phyloP scores from a whole-genome alignment of 768 basidiomycete species.

The Lactarius vividus region DNA sequence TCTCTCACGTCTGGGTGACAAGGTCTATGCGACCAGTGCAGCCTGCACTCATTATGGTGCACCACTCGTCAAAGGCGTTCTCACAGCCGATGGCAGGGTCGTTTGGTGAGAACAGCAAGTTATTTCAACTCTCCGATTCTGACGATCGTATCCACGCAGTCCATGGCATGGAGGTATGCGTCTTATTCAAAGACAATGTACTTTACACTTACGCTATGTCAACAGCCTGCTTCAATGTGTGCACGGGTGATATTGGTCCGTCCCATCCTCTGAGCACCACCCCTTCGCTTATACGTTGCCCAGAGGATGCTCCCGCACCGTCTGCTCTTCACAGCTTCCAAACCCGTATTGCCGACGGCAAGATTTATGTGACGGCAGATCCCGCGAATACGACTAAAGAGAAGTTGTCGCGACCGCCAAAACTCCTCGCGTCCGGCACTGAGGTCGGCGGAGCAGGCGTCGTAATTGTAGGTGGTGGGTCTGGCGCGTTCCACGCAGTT shows the following conservation, averaged over 20 bases:
- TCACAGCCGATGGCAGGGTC: slow-evolving; percentile 74
- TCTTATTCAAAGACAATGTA: not conserved
- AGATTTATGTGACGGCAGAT: slow-evolving; percentile 77
- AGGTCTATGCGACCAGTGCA: slow-evolving; percentile 75
- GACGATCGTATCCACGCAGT: slow-evolving; percentile 38
- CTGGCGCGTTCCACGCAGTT: slow-evolving; percentile 70
- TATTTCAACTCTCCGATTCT: slow-evolving; percentile 11
- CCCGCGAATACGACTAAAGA: slow-evolving; percentile 57
- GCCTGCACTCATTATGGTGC: slow-evolving; percentile 94
- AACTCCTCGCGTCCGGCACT: slow-evolving; percentile 45
- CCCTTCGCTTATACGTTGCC: slow-evolving; percentile 25
- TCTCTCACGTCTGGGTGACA: slow-evolving; percentile 69
- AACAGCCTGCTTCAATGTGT: slow-evolving; percentile 83
- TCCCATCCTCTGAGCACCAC: not conserved
- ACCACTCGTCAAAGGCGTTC: slow-evolving; percentile 77
- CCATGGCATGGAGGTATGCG: slow-evolving; percentile 83
- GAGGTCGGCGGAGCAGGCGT: slow-evolving; percentile 60
- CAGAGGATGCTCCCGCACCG: slow-evolving; percentile 89
- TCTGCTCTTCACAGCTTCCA: slow-evolving; percentile 77
- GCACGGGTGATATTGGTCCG: slow-evolving; percentile 77
- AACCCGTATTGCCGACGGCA: slow-evolving; percentile 60
- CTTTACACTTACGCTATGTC: not conserved
- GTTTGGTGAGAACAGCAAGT: slow-evolving; percentile 54
- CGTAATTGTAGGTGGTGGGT: slow-evolving; percentile 84
- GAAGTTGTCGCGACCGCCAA: slow-evolving; percentile 64